Base-by-base conservation (phyloP, 805 yeast genomes). In the Kregervanrija delftensis region DNA sequence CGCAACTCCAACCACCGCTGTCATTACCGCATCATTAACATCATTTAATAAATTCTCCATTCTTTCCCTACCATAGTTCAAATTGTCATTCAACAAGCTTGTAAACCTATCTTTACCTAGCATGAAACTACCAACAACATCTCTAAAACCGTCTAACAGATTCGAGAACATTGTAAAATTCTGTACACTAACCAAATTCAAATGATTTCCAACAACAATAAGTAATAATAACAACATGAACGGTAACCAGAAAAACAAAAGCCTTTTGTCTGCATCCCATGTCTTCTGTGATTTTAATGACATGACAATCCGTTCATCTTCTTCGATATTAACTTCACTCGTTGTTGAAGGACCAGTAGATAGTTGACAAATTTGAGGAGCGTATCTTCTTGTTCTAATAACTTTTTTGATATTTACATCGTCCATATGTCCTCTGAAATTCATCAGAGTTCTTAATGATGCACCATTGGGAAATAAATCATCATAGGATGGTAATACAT, bases 181-280 rank as follows among this genome's bases (percentile, higher is more conserved):
- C 28, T 59, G 53, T 14, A 55, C 39, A n/a, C 49, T 43, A 28
- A 56, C 44, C 22, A 61, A 43, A 16, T 57, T 52, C 33, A 65
- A 53, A 35, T 57, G 58, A 39, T 52, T 59, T 17, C 60, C 63
- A 8, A 63, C 44, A n/a, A 65, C 49, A 14, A 64, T 49, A 39
- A 79, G 66, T 13, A 81, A 63, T 31, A 86, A 59, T 15, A 82
- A 53, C 42, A 87, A 65, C 60, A 77, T 64, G 34, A 86, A 73
- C 11, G 97, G 97, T 46, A 89, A 65, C 97, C 97, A 90, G 73
- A 90, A 89, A 61, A 90, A 86, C 49, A 87, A 66, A 50, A 90
- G 70, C 86, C 88, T 83, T 57, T 78, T 83, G 64, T 90, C 97
- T 56, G 87, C 84, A 54, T 70, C 72, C 33, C 76, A 67, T 0